Base-by-base conservation (phyloP, 306 rosid genomes). In the Lathyrus oleraceus region DNA sequence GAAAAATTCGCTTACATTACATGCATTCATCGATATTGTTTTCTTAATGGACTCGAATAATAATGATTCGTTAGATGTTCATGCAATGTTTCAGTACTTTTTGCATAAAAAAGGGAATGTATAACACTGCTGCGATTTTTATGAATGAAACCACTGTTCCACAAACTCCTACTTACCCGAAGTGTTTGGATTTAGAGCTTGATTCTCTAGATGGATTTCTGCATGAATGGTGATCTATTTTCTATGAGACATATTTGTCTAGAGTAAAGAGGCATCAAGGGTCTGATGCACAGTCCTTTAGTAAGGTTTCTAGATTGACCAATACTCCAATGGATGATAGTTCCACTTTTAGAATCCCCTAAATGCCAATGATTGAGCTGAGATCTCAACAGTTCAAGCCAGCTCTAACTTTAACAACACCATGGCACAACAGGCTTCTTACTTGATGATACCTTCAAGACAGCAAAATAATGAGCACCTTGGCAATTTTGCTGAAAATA, bases 141-240 rank as follows among this genome's bases (percentile, higher is more conserved):
- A 68, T 14, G 62, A 23, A 28, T 9, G 94, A 88, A 71, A 79
- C 81, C 1, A 16, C 62, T 6, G 10, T 83, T 61, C 3, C 38
- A 13, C 6, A 54, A 1, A 19, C 1, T 28, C 42, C 69, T 0
- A 45, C 59, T 62, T 79, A 25, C 8, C 19, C 73, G 40, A 38
- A 57, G 6, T 30, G 16, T 61, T 42, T 79, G 20, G 59, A 23
- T 67, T 16, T 79, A 78, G 85, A 36, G 45, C 15, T 74, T 79
- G 78, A 79, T 28, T 68, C 81, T 60, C 61, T 69, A 0, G 81
- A 79, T 2, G 90, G 90, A 25, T 76, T 86, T 72, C 57, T 87
- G 20, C 59, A 70, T 44, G 92, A 86, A 38, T 89, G 92, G 96
- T 89, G 89, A 88, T 74, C 81, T 35, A 1, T 76, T 38, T 83